Evolutionary conservation across 1,284 basidiomycete genomes (phyloP), one percentile per base, ranked within the genome.

Genomic region (Melanopsichium pennsylvanicum): DNA sequence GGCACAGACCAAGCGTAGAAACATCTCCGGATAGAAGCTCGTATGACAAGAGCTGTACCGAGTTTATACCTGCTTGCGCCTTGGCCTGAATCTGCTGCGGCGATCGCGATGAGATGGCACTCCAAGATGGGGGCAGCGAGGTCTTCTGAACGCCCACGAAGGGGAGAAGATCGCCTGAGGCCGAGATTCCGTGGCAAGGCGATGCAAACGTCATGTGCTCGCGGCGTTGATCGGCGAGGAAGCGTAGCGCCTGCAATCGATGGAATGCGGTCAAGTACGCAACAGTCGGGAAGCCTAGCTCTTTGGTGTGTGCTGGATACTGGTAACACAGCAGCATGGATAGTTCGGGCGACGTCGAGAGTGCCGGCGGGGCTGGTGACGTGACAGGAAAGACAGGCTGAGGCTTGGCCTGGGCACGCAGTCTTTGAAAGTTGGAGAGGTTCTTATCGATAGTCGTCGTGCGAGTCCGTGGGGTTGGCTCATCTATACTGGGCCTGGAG

Each of bases 331-430:
- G 33, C n/a, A 69, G 54, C 60, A 61, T 52, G 35, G 70, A 63
- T 6, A 72, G 60, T 47, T 72, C 70, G 0, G 70, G 70, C 2
- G 70, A 72, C n/a, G 70, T 49, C 15, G 64, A 64, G 8, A 72
- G 35, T 11, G 70, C 64, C 6, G 60, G 42, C 3, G 60, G 49
- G 16, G 42, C 44, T 1, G 44, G 46, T 5, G 11, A 11, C 18
- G 43, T 34, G 2, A 49, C 23, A 8, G 67, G 67, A 25, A 70
- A 70, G 21, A 42, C 29, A n/a, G 43, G 27, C 25, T 46, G 35
- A 4, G 58, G 54, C 25, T 51, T 63, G 6, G 25, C 26, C 35
- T 43, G 44, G 5, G 26, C 31, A 18, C 36, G 60, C 22, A 35
- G 26, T 34, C 33, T 41, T 13, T 50, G 50, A 11, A 49, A 42